Base-by-base conservation (phyloP, 192 early-diverging fungal species). In the Entrophospora sp. region DNA sequence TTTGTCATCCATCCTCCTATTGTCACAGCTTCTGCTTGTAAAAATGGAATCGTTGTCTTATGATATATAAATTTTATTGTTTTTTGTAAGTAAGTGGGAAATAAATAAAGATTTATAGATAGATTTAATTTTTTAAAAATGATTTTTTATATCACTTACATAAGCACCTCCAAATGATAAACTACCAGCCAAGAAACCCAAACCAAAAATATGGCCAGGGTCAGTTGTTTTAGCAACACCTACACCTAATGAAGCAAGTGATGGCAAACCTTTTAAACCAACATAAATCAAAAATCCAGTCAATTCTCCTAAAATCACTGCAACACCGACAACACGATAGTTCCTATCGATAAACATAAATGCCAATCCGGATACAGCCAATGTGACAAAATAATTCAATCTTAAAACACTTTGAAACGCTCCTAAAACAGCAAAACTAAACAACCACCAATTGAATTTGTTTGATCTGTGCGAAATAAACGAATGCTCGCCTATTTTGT, bases 111-210 rank as follows among this genome's bases (percentile, higher is more conserved):
- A 20, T 48, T 10, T 34, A 1, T 7, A 48, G 16, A 2, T 43
- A 45, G 7, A n/a, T 32, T 18, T 45, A 45, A 28, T 35, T 35
- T 16, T 8, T 16, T 28, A 18, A 22, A n/a, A 22, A 43, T 61
- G 7, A 28, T 10, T 38, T 14, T 24, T 7, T 27, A 28, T 28
- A 28, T 3, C 13, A 64, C 62, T 51, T 53, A 65, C 64, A 55
- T 82, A 82, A 0, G 81, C 81, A 12, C 81, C 81, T 36, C 81
- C 81, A 61, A 82, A 82, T 22, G 74, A 75, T 6, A 82, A 36
- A n/a, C 63, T 61, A 2, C 81, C 81, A 2, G 71, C 71, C 22
- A 82, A 45, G 1, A 82, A 27, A 10, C 81, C 81, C n/a, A 82
- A 53, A 1, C 61, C 81, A 34, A 74, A 71, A 37, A 83, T 64